A percentile compares a stretch with the other conserved stretches of the same genome.
Evolutionary conservation across 176 grass and related monocot species (phyloP).

Genomic region (Oryza meridionalis): DNA sequence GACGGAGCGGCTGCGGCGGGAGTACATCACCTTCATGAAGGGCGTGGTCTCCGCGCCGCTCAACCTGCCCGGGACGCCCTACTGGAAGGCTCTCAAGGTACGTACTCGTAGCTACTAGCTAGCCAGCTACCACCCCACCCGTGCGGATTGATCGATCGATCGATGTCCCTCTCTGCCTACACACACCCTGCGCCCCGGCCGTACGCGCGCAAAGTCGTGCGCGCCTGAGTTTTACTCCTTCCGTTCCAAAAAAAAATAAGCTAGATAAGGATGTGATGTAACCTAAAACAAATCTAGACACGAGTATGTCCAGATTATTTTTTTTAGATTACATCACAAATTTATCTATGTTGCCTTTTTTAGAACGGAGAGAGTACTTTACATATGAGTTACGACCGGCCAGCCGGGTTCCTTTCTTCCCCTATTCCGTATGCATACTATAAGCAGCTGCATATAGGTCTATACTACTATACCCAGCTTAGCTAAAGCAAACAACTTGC

Average conservation of each 20-base stretch:
- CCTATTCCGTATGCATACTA: neutral
- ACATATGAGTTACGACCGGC: neutral
- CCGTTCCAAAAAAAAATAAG: too few species aligned
- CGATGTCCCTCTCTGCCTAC: neutral
- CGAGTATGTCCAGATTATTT: too few species aligned
- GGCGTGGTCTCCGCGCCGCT: slow-evolving; percentile 86
- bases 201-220: neutral
- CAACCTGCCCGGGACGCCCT: slow-evolving; percentile 90
- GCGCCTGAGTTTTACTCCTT: neutral
- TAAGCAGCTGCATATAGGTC: neutral
- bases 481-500: too few species aligned
- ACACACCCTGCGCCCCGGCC: too few species aligned
- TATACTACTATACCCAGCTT: neutral
- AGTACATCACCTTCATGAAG: slow-evolving; percentile 99
- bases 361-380: neutral
- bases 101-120: neutral
- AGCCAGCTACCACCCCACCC: too few species aligned
- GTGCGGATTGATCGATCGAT: too few species aligned
- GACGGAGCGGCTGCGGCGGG: slow-evolving; percentile 75
- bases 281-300: too few species aligned
- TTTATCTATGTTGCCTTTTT: too few species aligned
- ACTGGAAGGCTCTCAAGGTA: slow-evolving; percentile 94
- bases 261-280: too few species aligned
- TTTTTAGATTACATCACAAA: too few species aligned
- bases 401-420: neutral